These are phyloP conservation scores for Syzygium syzygioides DNA, from an alignment of 441 rosid species.

Conservation along the genomic window DNA sequence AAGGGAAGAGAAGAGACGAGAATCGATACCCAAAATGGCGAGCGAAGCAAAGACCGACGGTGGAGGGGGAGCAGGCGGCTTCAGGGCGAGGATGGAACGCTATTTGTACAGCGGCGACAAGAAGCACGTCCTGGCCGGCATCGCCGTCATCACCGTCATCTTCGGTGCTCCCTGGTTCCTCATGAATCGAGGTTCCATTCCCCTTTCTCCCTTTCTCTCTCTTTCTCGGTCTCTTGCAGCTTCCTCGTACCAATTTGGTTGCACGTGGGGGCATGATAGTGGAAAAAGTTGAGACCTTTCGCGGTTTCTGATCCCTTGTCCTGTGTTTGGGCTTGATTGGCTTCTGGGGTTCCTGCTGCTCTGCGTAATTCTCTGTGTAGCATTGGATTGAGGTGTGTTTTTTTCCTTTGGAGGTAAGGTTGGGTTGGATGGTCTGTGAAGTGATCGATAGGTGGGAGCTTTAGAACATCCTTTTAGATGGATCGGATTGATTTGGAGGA, in stretches of 20 bases:
- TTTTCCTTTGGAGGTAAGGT: not conserved
- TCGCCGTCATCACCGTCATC: constrained; percentile 37
- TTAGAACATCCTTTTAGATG: not conserved
- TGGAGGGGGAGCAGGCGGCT: constrained; percentile 29
- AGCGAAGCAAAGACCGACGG: constrained; percentile 10
- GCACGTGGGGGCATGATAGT: not conserved
- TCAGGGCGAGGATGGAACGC: constrained; percentile 47
- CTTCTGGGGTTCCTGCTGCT: not conserved
- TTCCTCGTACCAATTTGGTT: not conserved
- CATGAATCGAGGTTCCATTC: constrained; percentile 47
- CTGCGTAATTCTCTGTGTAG: not conserved
- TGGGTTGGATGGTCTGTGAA: not conserved
- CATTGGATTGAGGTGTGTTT: not conserved
- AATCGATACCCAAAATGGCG: not conserved
- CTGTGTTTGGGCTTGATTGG: not conserved
- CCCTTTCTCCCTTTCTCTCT: not conserved
- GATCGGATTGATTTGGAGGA: not conserved
- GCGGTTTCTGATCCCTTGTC: not conserved
- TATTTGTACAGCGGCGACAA: constrained; percentile 73
- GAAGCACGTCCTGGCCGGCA: constrained; percentile 73
- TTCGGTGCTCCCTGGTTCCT: constrained; percentile 69
- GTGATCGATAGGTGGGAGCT: not conserved
- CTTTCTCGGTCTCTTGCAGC: not conserved
- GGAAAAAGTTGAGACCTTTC: not conserved
- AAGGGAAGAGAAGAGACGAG: not conserved